Conservation (phyloP, 2,329 filamentous ascomycete species). For the Alternaria sp. region DNA sequence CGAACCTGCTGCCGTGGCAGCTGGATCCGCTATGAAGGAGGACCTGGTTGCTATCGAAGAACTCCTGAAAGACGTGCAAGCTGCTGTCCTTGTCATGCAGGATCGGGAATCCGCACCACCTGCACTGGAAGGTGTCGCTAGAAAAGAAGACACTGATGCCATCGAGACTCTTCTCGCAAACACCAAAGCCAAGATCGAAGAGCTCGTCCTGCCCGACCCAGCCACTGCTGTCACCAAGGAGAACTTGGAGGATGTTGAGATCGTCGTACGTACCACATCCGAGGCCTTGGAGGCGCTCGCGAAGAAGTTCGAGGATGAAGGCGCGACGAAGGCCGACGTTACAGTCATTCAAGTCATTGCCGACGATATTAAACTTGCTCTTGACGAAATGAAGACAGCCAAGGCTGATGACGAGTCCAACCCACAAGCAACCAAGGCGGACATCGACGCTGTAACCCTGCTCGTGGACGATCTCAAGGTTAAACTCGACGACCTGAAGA, state of each 20-base stretch:
- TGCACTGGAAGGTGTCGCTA: conserved; percentile 64
- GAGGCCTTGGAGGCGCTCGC: conserved; percentile 74
- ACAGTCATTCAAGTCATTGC: conserved; percentile 79
- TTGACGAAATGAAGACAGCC: conserved; percentile 71
- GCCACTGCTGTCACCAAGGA: conserved; percentile 73
- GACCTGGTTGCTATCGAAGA: conserved; percentile 62
- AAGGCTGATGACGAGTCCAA: conserved; percentile 62
- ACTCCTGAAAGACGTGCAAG: conserved; percentile 66
- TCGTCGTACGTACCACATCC: conserved; percentile 77
- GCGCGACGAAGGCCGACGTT: conserved; percentile 82
- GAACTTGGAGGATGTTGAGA: conserved; percentile 69
- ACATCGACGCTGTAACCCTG: conserved; percentile 81
- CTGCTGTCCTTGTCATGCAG: conserved; percentile 57
- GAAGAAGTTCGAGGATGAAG: conserved; percentile 70
- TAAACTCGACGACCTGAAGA: conserved; percentile 75
- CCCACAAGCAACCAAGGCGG: conserved; percentile 77
- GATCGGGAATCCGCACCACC: conserved; percentile 36
- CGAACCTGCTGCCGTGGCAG: conserved; percentile 35
- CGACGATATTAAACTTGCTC: conserved; percentile 75
- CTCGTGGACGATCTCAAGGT: conserved; percentile 87
- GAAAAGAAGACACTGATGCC: conserved; percentile 85
- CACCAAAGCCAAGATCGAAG: conserved; percentile 87
- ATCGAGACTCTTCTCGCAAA: conserved; percentile 92
- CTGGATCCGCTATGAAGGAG: conserved; percentile 57
- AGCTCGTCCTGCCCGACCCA: conserved; percentile 71